Evolutionary conservation across 257 asterid species (phyloP).

Genomic region (Nicotiana obtusifolia): DNA sequence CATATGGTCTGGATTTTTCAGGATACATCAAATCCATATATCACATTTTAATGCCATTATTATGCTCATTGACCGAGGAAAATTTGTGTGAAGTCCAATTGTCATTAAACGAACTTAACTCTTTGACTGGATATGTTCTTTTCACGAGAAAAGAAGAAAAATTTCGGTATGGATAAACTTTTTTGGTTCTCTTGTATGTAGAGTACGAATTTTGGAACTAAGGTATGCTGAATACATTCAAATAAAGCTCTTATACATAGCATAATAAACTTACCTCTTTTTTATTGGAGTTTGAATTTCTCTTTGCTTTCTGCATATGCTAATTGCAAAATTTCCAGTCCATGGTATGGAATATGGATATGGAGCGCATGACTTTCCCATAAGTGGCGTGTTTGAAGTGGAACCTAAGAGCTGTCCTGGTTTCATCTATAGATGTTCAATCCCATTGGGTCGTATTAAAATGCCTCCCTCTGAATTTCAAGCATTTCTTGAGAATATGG

Average conservation of each 20-base stretch:
- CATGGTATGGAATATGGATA: constrained; percentile 49
- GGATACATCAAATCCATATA: neutral
- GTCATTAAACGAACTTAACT: neutral
- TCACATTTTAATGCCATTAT: neutral
- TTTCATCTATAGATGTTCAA: constrained; percentile 41
- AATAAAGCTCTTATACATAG: neutral
- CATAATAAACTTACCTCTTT: neutral
- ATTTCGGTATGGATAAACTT: neutral
- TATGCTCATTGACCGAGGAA: neutral
- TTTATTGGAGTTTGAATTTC: constrained; percentile 6
- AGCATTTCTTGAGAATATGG: constrained; percentile 35
- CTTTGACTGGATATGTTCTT: neutral
- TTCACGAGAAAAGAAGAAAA: neutral
- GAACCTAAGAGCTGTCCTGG: constrained; percentile 54
- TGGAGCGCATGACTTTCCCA: constrained; percentile 52
- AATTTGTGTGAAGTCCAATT: neutral
- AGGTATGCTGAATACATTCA: neutral
- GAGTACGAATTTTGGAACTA: neutral
- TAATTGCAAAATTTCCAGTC: constrained; percentile 22
- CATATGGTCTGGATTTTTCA: neutral
- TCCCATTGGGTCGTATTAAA: constrained; percentile 33
- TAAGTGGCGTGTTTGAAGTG: constrained; percentile 54
- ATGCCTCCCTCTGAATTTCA: constrained; percentile 36
- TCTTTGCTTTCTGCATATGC: constrained; percentile 1
- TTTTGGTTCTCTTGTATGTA: neutral